Percentiles rank a stretch among this genome's conserved stretches.
Evolutionary conservation across 257 asterid species (phyloP).

Genomic region (Solanum chiquidenum): DNA sequence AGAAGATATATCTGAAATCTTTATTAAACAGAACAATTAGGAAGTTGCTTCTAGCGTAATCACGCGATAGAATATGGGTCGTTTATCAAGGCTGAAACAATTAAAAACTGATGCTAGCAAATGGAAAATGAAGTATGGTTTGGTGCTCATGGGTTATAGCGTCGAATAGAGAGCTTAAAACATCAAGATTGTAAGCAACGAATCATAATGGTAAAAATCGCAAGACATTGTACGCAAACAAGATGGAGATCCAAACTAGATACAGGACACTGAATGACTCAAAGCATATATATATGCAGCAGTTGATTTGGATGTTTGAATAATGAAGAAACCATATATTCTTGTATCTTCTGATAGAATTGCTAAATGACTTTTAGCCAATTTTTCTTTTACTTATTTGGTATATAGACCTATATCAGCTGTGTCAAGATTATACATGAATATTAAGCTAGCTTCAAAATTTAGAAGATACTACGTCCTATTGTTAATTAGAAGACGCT

Average conservation of each 20-base stretch:
- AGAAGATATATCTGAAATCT: background rate
- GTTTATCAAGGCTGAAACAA: background rate
- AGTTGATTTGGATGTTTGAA: background rate
- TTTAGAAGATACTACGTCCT: background rate
- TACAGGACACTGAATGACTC: background rate
- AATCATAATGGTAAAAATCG: background rate
- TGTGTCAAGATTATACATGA: background rate
- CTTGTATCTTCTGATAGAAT: background rate
- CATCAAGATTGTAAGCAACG: background rate
- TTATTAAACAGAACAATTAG: background rate
- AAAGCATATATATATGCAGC: background rate
- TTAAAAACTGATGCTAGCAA: background rate
- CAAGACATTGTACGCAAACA: background rate
- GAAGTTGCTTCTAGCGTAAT: background rate
- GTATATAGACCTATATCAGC: background rate
- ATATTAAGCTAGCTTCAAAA: background rate
- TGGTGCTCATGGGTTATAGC: background rate
- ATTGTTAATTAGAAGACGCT: background rate
- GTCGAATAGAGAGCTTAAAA: background rate
- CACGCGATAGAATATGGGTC: background rate
- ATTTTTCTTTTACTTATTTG: background rate
- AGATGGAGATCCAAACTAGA: background rate
- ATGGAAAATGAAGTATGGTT: background rate
- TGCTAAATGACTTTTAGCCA: background rate
- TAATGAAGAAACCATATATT: background rate